These are phyloP conservation scores for Angophora floribunda DNA, from an alignment of 345 rosid species.

Conservation along the genomic window DNA sequence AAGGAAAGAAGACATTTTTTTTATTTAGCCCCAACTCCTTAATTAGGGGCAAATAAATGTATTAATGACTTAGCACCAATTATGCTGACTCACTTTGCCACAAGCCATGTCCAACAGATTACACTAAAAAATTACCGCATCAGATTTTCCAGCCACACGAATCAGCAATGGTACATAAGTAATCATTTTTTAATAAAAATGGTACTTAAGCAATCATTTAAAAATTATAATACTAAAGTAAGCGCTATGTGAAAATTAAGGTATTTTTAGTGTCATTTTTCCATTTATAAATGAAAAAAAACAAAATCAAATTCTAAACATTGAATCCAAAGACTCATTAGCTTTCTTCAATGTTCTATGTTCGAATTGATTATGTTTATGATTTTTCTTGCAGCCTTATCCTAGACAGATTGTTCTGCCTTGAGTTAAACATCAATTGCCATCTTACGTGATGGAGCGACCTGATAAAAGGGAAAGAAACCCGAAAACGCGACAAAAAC, in stretches of 20 bases:
- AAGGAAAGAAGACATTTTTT: not conserved
- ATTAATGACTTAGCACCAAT: not conserved
- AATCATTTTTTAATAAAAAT: not conserved
- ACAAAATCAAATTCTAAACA: not conserved
- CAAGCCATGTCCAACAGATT: rapidly evolving
- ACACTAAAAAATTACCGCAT: not conserved
- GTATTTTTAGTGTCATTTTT: not conserved
- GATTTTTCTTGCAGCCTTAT: not conserved
- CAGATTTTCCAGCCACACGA: not conserved
- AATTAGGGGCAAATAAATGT: not conserved
- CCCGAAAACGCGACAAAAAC: not conserved
- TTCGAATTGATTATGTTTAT: not conserved
- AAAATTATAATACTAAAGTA: rapidly evolving
- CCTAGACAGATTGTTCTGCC: not conserved
- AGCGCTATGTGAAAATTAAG: not conserved
- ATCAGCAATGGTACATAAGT: not conserved
- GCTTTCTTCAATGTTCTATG: not conserved
- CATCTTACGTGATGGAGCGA: not conserved
- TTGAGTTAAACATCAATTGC: not conserved
- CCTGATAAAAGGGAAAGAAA: not conserved
- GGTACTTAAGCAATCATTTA: not conserved
- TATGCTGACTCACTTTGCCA: not conserved
- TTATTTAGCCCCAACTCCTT: not conserved
- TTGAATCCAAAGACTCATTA: not conserved
- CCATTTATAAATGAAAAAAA: not conserved